Base-by-base conservation (phyloP, 176 grass and related monocot genomes). In the Zizania latifolia region DNA sequence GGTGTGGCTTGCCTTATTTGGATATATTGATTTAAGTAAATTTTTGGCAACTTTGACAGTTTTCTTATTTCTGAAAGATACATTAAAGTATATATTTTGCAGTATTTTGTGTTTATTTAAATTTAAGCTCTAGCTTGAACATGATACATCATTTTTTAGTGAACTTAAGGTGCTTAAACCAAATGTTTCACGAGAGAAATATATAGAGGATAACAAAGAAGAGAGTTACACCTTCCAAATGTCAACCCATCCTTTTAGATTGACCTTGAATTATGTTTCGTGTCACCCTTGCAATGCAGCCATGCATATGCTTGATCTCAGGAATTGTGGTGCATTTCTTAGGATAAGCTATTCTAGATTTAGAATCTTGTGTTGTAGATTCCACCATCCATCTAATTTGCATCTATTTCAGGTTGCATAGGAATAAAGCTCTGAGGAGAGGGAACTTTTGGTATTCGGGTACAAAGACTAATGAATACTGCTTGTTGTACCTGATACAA, bases 351-450 rank as follows among this genome's bases (percentile, higher is more conserved):
- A 10, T 30, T 75, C 19, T 32, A 5, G 17, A 70, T 27, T 81
- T 4, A 13, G 16, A 35, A 55, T 27, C 21, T 35, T 71, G 9
- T 54, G 28, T 19, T 66, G 0, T 46, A 29, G 27, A 38, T 58
- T 45, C 23, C 28, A 35, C 21, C 36, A 16, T 74, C 45, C n/a
- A 78, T 51, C 35, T 63, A 36, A 57, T 8, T 21, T 29, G 6
- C 53, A 5, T 74, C 14, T 27, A 1, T 87, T 87, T 72, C 74
- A 83, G 74, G 74, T 63, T 74, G 73, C 67, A 61, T 87, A 33
- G 21, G 37, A 57, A 61, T 43, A 66, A 77, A 62, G 53, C 4
- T 78, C 50, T 13, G 33, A 61, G 68, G 53, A 76, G 51, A 9
- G 46, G 6, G 19, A 53, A 45, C 17, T 40, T 33, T 34, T 6